Evolutionary conservation across 2,329 filamentous ascomycete genomes (phyloP), one percentile per base, ranked within the genome.

Genomic region (Colletotrichum shisoi): DNA sequence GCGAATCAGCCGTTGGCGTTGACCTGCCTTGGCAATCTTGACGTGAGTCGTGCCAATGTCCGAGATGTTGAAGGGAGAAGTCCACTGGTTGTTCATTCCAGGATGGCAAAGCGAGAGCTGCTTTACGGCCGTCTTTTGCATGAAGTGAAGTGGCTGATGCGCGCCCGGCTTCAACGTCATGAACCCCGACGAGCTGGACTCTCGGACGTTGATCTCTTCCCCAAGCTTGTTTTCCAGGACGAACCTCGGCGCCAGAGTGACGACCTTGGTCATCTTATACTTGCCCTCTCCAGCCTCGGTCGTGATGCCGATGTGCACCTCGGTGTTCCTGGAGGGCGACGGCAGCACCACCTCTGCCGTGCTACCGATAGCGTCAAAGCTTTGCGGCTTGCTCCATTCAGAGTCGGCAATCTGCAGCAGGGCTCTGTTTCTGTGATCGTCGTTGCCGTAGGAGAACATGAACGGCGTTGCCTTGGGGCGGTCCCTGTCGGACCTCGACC

Each of bases 341-440:
- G 91, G 90, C 40, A 99, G 83, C 40, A 95, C 87, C 42, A 97
- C 91, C 72, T 97, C 94, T 17, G 93, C 90, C 0, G 91, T 93
- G 73, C 94, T 98, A 39, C 95, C 95, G 70, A 99, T 95, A 21
- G 95, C 95, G 75, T 99, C 96, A 73, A 99, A 97, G 84, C 93
- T 97, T 76, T 98, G 94, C 0, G 94, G 93, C 76, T 95, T 97
- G 80, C 95, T 98, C 96, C 95, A 99, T 68, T 89, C 87, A 0
- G 95, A 97, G 62, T 96, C 91, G 5, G 91, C 93, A 46, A 97
- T 87, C 79, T 92, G 96, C 67, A 99, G 82, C 51, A 96, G 81
- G 7, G 93, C 93, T 71, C 95, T 89, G 76, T 99, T 99, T 72
- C 93, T 92, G 72, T 92, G 91, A 74, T 99, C 95, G 71, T 97